Evolutionary conservation across 805 yeast species (phyloP).

Genomic region (Hanseniaspora nectarophila): DNA sequence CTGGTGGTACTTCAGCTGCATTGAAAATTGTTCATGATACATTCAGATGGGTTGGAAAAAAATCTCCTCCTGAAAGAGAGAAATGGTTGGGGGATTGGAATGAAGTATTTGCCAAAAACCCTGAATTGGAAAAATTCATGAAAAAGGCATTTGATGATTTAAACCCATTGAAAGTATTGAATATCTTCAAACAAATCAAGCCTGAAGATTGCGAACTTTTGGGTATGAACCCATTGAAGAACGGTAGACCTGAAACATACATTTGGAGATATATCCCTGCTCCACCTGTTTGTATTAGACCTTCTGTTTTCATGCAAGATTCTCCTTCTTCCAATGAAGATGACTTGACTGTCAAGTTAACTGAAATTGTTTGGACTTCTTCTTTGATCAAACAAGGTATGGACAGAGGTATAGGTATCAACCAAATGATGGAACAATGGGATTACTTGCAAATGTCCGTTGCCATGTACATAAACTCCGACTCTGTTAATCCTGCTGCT

Average conservation of each 20-base stretch:
- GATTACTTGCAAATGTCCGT: constrained; percentile 89
- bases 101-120: constrained; percentile 58
- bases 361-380: constrained; percentile 96
- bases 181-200: constrained; percentile 70
- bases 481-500: constrained; percentile 72
- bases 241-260: constrained; percentile 92
- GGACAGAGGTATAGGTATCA: constrained; percentile 86
- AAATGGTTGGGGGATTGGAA: constrained; percentile 82
- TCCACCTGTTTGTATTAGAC: constrained; percentile 97
- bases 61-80: constrained; percentile 67
- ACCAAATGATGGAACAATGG: constrained; percentile 97
- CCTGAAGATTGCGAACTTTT: constrained; percentile 85
- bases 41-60: constrained; percentile 90
- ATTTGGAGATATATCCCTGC: constrained; percentile 97
- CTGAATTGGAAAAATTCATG: constrained; percentile 78
- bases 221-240: constrained; percentile 67
- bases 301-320: constrained; percentile 88
- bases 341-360: constrained; percentile 86
- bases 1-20: constrained; percentile 86
- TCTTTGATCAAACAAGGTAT: constrained; percentile 87
- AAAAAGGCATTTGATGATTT: constrained; percentile 85
- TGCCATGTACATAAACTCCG: constrained; percentile 95
- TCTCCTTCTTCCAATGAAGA: constrained; percentile 88
- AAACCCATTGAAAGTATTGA: constrained; percentile 80
- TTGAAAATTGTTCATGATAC: constrained; percentile 91